These are phyloP conservation scores for Aspergillus aculeatinus DNA, from an alignment of 2,329 filamentous ascomycete genomes.

Conservation along the genomic window DNA sequence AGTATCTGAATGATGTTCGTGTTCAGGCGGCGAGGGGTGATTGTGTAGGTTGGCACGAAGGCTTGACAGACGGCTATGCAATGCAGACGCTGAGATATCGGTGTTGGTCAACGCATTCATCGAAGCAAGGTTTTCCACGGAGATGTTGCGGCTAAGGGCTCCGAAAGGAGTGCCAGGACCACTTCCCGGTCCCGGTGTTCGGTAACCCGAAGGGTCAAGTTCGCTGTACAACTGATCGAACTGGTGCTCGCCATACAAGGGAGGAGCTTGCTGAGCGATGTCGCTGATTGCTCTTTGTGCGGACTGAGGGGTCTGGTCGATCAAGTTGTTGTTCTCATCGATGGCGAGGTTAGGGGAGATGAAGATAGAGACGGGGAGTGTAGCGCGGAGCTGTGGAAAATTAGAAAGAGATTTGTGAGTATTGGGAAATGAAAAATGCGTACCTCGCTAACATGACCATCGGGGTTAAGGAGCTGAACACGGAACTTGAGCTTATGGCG, in stretches of 20 bases:
- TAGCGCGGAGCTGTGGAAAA: conserved; percentile 68
- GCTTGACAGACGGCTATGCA: conserved; percentile 67
- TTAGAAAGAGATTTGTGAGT: conserved; percentile 12
- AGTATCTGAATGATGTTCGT: conserved; percentile 25
- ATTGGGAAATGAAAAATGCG: conserved; percentile 18
- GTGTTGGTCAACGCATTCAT: conserved; percentile 52
- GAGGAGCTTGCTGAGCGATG: conserved; percentile 71
- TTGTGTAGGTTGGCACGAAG: conserved; percentile 44
- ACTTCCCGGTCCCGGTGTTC: conserved; percentile 66
- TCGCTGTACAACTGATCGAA: conserved; percentile 90
- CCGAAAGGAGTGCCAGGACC: conserved; percentile 78
- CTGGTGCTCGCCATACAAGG: conserved; percentile 84
- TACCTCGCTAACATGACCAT: conserved; percentile 90
- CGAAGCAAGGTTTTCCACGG: conserved; percentile 73
- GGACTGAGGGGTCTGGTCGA: conserved; percentile 58
- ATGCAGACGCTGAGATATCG: conserved; percentile 60
- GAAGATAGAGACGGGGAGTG: conserved; percentile 86
- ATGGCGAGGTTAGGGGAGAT: conserved; percentile 92
- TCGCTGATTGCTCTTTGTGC: conserved; percentile 53
- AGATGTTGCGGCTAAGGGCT: conserved; percentile 68
- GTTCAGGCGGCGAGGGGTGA: conserved; percentile 21
- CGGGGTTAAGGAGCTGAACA: conserved; percentile 88
- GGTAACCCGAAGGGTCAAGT: conserved; percentile 76
- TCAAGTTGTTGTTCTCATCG: conserved; percentile 79
- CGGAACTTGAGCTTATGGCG: conserved; percentile 90